These are phyloP conservation scores for Rhynchospora pubera DNA, from an alignment of 176 grass and related monocot species.

Conservation along the genomic window DNA sequence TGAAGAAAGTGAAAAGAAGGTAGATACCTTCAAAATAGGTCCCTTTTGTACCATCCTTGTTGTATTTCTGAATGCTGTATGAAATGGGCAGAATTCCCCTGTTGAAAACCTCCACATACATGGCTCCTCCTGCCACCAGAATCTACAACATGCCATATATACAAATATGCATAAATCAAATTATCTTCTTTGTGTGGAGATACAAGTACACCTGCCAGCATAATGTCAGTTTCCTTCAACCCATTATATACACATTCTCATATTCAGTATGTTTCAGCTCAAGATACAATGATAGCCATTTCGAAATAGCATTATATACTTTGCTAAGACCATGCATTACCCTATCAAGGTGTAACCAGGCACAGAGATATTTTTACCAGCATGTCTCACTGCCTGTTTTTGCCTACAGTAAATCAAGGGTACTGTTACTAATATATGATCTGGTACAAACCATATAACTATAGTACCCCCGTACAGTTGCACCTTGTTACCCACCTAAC, in stretches of 20 bases:
- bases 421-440: background rate
- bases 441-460: background rate
- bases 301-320: background rate
- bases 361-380: background rate
- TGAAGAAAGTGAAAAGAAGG: conserved; percentile 86
- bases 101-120: conserved; percentile 92
- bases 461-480: background rate
- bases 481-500: background rate
- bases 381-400: background rate
- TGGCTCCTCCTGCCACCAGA: conserved; percentile 76
- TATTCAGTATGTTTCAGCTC: background rate
- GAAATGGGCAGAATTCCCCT: conserved; percentile 70
- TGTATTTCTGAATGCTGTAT: conserved; percentile 82
- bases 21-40: conserved; percentile 85
- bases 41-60: conserved; percentile 55
- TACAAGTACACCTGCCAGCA: background rate
- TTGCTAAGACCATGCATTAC: background rate
- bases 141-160: conserved; percentile 30
- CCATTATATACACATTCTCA: background rate
- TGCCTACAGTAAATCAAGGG: background rate
- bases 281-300: background rate
- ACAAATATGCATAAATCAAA: background rate
- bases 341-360: background rate
- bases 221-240: background rate
- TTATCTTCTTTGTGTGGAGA: background rate